phyloP scores from a whole-genome alignment of 2,329 filamentous ascomycete genomes.

The Hysterium pulicare region DNA sequence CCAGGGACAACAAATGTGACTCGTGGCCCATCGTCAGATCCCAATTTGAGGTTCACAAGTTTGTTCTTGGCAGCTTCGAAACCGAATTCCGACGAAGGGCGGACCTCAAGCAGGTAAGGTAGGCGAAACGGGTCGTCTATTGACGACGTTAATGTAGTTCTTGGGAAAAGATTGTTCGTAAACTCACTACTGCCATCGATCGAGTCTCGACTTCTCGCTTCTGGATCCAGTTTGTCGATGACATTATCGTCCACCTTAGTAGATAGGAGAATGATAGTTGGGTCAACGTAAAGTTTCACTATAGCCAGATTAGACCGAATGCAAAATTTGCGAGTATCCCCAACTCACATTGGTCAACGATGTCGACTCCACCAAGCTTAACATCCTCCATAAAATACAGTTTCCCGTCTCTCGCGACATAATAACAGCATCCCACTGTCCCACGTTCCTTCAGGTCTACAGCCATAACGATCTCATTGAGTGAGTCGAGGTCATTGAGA shows the following conservation, averaged over 20 bases:
- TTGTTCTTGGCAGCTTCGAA: slow-evolving; percentile 65
- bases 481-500: slow-evolving; percentile 43
- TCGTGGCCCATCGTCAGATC: slow-evolving; percentile 44
- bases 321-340: neutral
- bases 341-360: slow-evolving; percentile 47
- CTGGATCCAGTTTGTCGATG: slow-evolving; percentile 44
- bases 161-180: neutral
- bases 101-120: slow-evolving; percentile 62
- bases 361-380: slow-evolving; percentile 63
- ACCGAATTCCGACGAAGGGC: slow-evolving; percentile 70
- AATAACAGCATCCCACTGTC: slow-evolving; percentile 80
- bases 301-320: slow-evolving; percentile 10
- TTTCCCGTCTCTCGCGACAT: slow-evolving; percentile 65
- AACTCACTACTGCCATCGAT: slow-evolving; percentile 28
- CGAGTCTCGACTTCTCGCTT: slow-evolving; percentile 34
- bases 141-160: slow-evolving; percentile 3
- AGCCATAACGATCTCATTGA: slow-evolving; percentile 74
- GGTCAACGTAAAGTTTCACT: slow-evolving; percentile 62
- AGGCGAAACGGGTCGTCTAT: slow-evolving; percentile 51
- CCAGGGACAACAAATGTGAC: slow-evolving; percentile 62
- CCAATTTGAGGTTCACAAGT: slow-evolving; percentile 58
- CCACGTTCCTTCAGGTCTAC: slow-evolving; percentile 69
- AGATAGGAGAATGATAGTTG: slow-evolving; percentile 58
- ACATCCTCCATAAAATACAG: slow-evolving; percentile 77
- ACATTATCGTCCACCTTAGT: slow-evolving; percentile 52